A percentile compares a stretch with the other conserved stretches of the same genome.
phyloP scores from a whole-genome alignment of 257 asterid genomes.

The Catharanthus roseus region DNA sequence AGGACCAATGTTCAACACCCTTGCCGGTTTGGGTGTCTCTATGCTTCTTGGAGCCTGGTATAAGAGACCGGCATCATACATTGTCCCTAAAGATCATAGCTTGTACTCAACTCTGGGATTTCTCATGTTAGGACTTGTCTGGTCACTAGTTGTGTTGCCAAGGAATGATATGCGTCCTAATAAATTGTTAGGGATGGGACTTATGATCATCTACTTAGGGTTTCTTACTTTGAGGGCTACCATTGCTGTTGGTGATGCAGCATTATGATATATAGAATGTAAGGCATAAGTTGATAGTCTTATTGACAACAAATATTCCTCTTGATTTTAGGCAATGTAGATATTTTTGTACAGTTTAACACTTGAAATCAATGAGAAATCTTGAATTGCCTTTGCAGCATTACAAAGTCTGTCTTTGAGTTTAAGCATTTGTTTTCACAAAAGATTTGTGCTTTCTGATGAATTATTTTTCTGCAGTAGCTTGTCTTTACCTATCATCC shows the following conservation, averaged over 20 bases:
- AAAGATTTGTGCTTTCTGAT: too few species aligned
- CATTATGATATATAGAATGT: constrained; percentile 20
- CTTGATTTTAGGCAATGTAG: background rate
- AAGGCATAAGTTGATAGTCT: background rate
- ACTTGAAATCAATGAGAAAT: background rate
- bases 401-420: background rate
- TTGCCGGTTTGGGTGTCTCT: constrained; percentile 69
- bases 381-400: background rate
- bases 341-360: constrained; percentile 18
- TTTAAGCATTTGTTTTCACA: too few species aligned
- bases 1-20: constrained; percentile 83
- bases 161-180: constrained; percentile 59
- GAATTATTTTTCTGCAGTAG: background rate
- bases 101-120: constrained; percentile 66
- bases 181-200: constrained; percentile 57
- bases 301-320: background rate
- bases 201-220: constrained; percentile 49
- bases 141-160: constrained; percentile 65
- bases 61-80: constrained; percentile 37
- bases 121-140: constrained; percentile 42
- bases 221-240: constrained; percentile 48
- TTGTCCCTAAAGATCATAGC: constrained; percentile 49
- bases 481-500: background rate
- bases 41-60: constrained; percentile 64
- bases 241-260: constrained; percentile 50